Conservation (phyloP, 257 asterid genomes). For the Scutellaria minor region DNA sequence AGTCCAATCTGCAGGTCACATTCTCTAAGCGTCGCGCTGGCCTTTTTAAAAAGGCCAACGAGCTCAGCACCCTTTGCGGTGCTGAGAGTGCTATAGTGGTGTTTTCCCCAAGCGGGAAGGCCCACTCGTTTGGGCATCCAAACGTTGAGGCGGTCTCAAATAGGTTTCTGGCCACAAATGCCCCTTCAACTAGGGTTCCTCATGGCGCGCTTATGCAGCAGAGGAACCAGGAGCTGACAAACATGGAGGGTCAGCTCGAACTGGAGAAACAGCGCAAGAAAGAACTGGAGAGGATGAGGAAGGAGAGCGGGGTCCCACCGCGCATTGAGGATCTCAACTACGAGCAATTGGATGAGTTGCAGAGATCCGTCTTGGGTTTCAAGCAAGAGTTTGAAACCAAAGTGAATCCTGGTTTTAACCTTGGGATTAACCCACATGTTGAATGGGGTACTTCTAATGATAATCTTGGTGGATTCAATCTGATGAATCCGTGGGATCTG, state of each 20-base stretch:
- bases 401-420: no score
- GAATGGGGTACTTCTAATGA: no score
- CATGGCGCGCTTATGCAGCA: not conserved
- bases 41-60: slow-evolving; percentile 68
- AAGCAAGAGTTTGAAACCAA: not conserved
- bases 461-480: no score
- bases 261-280: slow-evolving; percentile 23
- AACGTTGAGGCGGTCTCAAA: slow-evolving; percentile 37
- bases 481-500: no score
- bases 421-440: no score
- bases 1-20: slow-evolving; percentile 56
- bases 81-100: slow-evolving; percentile 53
- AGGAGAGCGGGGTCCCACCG: not conserved
- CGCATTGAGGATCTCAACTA: not conserved
- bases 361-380: not conserved
- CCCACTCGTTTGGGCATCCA: slow-evolving; percentile 60
- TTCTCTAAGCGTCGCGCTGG: slow-evolving; percentile 66
- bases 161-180: slow-evolving; percentile 25
- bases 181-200: not conserved
- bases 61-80: slow-evolving; percentile 60
- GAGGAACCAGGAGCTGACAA: slow-evolving; percentile 28
- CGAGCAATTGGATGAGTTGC: not conserved
- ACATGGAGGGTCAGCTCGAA: slow-evolving; percentile 23
- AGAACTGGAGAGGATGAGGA: slow-evolving; percentile 2
- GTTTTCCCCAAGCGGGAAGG: slow-evolving; percentile 53